These are phyloP conservation scores for Pulveroboletus sp. DNA, from an alignment of 768 basidiomycete species.

Conservation along the genomic window DNA sequence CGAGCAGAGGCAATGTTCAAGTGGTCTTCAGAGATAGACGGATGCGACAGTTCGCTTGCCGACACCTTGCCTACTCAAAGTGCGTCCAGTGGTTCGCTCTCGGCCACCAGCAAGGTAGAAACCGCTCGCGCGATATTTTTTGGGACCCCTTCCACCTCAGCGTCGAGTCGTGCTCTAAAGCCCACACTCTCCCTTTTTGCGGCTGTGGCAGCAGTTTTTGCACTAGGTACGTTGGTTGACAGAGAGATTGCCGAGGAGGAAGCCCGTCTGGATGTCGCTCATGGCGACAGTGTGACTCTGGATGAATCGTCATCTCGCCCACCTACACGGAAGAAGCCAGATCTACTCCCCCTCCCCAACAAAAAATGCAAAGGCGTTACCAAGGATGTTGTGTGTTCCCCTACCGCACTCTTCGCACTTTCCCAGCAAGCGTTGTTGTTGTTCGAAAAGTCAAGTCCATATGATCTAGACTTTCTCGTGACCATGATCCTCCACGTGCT, in stretches of 20 bases:
- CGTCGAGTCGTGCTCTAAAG: conserved; percentile 12
- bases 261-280: conserved; percentile 20
- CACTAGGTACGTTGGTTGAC: conserved; percentile 48
- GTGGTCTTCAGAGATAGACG: conserved; percentile 34
- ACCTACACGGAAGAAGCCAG: conserved; percentile 20
- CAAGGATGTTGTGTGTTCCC: conserved; percentile 28
- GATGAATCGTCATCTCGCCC: conserved; percentile 26
- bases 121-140: conserved; percentile 32
- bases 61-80: conserved; percentile 27
- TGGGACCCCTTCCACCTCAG: conserved; percentile 12
- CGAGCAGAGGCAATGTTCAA: conserved; percentile 43
- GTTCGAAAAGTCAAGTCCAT: conserved; percentile 39
- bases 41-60: conserved; percentile 4
- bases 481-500: conserved; percentile 56
- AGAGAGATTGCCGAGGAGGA: conserved; percentile 27
- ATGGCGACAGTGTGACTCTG: conserved; percentile 12
- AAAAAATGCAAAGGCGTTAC: conserved; percentile 26
- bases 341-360: conserved; percentile 8
- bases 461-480: conserved; percentile 54
- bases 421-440: conserved; percentile 45
- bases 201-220: conserved; percentile 52
- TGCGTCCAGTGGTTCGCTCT: conserved; percentile 22
- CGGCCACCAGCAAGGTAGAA: conserved; percentile 20
- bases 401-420: conserved; percentile 41
- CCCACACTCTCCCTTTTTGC: conserved; percentile 48